Evolutionary conservation across 495 filamentous ascomycete species (phyloP).

Genomic region (Annulohypoxylon stygium): DNA sequence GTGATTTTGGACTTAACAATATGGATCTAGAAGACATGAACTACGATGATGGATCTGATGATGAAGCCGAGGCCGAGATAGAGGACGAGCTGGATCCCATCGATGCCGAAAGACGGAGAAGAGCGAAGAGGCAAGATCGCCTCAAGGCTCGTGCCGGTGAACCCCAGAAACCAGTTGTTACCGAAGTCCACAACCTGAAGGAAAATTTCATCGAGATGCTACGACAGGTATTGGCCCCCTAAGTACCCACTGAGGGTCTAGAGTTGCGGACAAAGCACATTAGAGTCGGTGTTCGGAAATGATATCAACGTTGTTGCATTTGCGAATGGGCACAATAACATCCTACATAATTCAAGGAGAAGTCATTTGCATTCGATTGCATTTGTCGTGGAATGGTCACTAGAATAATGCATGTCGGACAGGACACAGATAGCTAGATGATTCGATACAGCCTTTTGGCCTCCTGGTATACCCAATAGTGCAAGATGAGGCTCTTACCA

Average conservation of each 20-base stretch:
- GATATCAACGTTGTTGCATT: constrained; percentile 27
- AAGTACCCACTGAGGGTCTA: not conserved
- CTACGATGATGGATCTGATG: constrained; percentile 78
- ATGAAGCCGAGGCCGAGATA: constrained; percentile 77
- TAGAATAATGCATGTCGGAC: not conserved
- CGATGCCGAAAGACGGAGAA: constrained; percentile 81
- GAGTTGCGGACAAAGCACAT: not conserved
- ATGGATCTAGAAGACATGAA: constrained; percentile 88
- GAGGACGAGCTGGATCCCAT: constrained; percentile 88
- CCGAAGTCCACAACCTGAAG: constrained; percentile 81
- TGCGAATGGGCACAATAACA: constrained; percentile 4
- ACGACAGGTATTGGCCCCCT: constrained; percentile 87
- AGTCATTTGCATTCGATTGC: constrained; percentile 21
- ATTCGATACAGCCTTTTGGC: constrained; percentile 2
- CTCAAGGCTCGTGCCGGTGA: constrained; percentile 88
- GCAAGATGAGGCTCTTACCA: not conserved
- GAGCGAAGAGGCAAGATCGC: constrained; percentile 79
- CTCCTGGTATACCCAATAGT: constrained; percentile 6
- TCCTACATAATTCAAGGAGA: not conserved
- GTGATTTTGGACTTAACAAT: constrained; percentile 90
- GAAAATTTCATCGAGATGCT: constrained; percentile 87
- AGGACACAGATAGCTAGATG: constrained; percentile 13
- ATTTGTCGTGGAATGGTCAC: constrained; percentile 2
- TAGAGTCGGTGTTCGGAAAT: constrained; percentile 17
- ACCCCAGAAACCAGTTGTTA: constrained; percentile 84